Evolutionary conservation across 768 basidiomycete species (phyloP).

Genomic region (Floccularia luteovirens): DNA sequence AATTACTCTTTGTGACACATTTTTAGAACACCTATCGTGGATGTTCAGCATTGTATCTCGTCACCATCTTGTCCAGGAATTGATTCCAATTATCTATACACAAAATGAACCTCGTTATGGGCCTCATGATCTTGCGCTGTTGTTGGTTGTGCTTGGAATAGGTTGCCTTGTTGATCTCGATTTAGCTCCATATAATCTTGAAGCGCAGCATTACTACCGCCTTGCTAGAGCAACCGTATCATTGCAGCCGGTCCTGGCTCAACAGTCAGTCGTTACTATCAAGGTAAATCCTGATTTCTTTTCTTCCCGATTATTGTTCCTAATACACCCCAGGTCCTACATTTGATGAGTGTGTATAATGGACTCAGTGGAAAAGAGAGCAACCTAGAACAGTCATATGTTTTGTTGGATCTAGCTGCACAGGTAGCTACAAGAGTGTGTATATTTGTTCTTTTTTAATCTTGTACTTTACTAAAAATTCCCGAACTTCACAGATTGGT

Average conservation of each 20-base stretch:
- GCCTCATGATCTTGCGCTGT: constrained; percentile 41
- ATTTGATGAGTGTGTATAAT: constrained; percentile 48
- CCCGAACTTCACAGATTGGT: constrained; percentile 26
- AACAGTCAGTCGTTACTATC: constrained; percentile 38
- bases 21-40: constrained; percentile 42
- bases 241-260: constrained; percentile 33
- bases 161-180: constrained; percentile 40
- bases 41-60: constrained; percentile 42
- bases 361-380: constrained; percentile 45
- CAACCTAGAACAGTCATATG: constrained; percentile 39
- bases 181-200: constrained; percentile 37
- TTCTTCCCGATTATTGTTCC: background rate
- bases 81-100: constrained; percentile 40
- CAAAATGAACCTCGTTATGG: constrained; percentile 26
- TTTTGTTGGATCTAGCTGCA: constrained; percentile 37
- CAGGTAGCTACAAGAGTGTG: constrained; percentile 41
- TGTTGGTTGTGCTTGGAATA: constrained; percentile 38
- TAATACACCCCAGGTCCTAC: constrained; percentile 24
- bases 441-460: constrained; percentile 1
- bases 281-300: constrained; percentile 16
- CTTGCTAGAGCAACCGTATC: constrained; percentile 38
- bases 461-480: background rate
- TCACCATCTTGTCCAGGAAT: constrained; percentile 31
- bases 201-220: constrained; percentile 44
- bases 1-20: constrained; percentile 34